Evolutionary conservation across 2,329 filamentous ascomycete genomes (phyloP), one percentile per base, ranked within the genome.

Genomic region (Cyphellophora attinorum): DNA sequence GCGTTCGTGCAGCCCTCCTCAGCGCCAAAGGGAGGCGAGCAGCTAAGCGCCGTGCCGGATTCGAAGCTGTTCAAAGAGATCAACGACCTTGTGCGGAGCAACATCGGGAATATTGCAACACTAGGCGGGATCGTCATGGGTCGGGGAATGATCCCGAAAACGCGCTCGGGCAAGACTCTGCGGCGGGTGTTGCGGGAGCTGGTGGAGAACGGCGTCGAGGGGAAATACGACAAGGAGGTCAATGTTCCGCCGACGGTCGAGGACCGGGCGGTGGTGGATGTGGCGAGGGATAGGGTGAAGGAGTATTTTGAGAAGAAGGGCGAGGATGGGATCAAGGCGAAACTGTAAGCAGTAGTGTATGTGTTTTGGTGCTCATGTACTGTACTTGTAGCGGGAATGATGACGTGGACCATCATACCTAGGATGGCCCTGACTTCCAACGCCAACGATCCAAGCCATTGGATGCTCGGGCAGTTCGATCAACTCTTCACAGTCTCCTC

Each of bases 91-190:
- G 79, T 95, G 3, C 77, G 86, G 16, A 67, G 70, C 19, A 83
- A 93, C 51, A 91, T 96, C 35, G 88, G 88, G 5, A 76, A 83
- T 14, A 94, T 96, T 44, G 88, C 89, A 2, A 75, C 76, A 2
- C 68, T 96, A 0, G 85, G 85, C 6, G 88, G 88, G 2, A 81
- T 94, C 51, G 81, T 94, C 34, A 82, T 85, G 45, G 84, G 84
- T 25, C 77, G 76, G 46, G 79, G 79, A 11, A 88, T 93, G 70
- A 94, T 95, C 34, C 88, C 89, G 5, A 88, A 88, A 65, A 95
- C 89, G 11, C 64, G 88, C 17, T 85, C 80, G n/a, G 89, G 89
- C 17, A 96, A 95, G 70, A 94, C 85, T 4, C 59, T 95, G 39
- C 69, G 88, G 3, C 68, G 88, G 15, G 85, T 93, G 19, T 60